Evolutionary conservation across 2,329 filamentous ascomycete genomes (phyloP).

Genomic region (Emericellopsis cladophorae): DNA sequence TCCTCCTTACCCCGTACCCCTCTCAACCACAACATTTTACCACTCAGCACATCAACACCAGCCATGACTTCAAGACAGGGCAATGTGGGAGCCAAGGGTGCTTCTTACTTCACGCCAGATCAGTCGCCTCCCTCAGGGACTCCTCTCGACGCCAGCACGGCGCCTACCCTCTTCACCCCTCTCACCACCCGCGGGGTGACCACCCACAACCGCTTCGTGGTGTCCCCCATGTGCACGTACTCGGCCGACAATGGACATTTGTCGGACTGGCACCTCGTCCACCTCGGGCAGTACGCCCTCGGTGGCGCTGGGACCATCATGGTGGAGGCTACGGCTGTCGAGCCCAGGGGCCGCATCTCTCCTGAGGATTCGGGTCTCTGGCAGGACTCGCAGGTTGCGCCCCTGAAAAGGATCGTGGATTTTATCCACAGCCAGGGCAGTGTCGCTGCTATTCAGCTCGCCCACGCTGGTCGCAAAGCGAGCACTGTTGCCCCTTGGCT

Average conservation of each 20-base stretch:
- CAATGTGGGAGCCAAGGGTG: conserved; percentile 27
- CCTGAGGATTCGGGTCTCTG: conserved; percentile 72
- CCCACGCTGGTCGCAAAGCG: conserved; percentile 64
- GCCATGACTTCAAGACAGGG: conserved; percentile 6
- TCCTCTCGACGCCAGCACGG: conserved; percentile 21
- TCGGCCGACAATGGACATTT: conserved; percentile 50
- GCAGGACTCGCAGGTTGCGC: conserved; percentile 70
- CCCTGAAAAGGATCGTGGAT: conserved; percentile 57
- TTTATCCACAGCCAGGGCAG: conserved; percentile 71
- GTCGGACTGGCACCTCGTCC: conserved; percentile 72
- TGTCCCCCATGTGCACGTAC: conserved; percentile 40
- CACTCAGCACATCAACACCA: background rate
- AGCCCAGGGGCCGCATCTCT: conserved; percentile 68
- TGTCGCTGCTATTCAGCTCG: conserved; percentile 68
- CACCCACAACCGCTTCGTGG: conserved; percentile 1
- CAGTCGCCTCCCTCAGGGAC: conserved; percentile 39
- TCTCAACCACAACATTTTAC: too few relatives aligned
- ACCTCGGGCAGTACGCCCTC: conserved; percentile 66
- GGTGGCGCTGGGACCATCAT: conserved; percentile 64
- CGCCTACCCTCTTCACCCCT: conserved; percentile 44
- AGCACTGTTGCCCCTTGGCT: conserved; percentile 53
- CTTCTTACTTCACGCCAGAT: conserved; percentile 40
- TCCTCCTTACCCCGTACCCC: too few relatives aligned
- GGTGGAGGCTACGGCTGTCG: conserved; percentile 67
- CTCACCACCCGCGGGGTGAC: conserved; percentile 37